Percentiles rank a stretch among this genome's conserved stretches.
Evolutionary conservation across 805 yeast genomes (phyloP).

Genomic region (Saturnispora halmiae): DNA sequence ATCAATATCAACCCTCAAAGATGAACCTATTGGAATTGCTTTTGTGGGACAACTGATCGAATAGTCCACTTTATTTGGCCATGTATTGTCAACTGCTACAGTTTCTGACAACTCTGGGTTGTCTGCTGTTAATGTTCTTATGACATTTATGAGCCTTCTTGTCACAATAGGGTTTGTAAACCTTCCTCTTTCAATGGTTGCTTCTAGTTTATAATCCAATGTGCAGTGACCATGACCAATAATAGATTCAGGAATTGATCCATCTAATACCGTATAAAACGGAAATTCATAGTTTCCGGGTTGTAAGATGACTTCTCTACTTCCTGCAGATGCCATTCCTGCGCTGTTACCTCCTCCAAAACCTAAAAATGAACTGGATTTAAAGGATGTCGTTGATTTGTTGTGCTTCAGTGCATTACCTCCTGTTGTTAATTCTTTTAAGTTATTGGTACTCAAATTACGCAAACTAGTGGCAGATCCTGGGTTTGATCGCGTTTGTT

Average conservation of each 20-base stretch:
- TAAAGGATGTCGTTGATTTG: constrained; percentile 22
- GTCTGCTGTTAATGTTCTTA: constrained; percentile 83
- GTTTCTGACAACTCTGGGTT: constrained; percentile 84
- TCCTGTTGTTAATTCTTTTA: constrained; percentile 19
- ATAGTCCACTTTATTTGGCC: constrained; percentile 93
- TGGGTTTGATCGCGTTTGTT: constrained; percentile 28
- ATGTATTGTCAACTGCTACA: constrained; percentile 84
- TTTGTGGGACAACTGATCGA: constrained; percentile 77
- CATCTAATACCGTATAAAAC: constrained; percentile 76
- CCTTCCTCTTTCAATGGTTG: constrained; percentile 75
- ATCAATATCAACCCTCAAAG: constrained; percentile 57
- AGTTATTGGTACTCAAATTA: constrained; percentile 33
- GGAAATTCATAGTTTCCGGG: constrained; percentile 89
- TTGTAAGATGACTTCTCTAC: constrained; percentile 31
- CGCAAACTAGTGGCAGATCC: constrained; percentile 38
- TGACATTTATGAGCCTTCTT: constrained; percentile 66
- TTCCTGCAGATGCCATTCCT: not conserved
- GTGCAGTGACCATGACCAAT: constrained; percentile 83
- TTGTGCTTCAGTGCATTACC: constrained; percentile 15
- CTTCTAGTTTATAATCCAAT: constrained; percentile 62
- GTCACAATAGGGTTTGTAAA: constrained; percentile 57
- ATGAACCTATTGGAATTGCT: constrained; percentile 85
- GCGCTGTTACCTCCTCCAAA: constrained; percentile 1
- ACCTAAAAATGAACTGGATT: not conserved
- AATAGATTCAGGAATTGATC: constrained; percentile 75